phyloP scores from a whole-genome alignment of 495 filamentous ascomycete genomes.

The Penicillium samsonianum region DNA sequence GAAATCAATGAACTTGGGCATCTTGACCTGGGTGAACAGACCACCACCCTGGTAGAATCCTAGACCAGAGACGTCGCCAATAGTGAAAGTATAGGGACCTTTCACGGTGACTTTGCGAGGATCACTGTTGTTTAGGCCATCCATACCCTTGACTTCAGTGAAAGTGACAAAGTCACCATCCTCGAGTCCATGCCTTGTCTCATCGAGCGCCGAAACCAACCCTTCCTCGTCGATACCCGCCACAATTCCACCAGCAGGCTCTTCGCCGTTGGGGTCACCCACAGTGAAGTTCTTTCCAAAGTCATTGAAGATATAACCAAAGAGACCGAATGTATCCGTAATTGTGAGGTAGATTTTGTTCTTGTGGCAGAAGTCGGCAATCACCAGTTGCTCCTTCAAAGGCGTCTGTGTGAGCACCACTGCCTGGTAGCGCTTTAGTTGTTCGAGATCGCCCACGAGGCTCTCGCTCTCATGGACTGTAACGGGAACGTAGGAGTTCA shows the following conservation, averaged over 20 bases:
- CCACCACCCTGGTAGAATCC: constrained; percentile 86
- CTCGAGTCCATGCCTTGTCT: constrained; percentile 91
- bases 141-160: constrained; percentile 91
- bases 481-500: constrained; percentile 95
- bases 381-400: constrained; percentile 72
- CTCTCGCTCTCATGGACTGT: constrained; percentile 65
- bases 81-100: constrained; percentile 94
- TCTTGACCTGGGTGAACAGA: constrained; percentile 92
- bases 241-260: constrained; percentile 82
- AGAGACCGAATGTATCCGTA: constrained; percentile 87
- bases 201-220: constrained; percentile 90
- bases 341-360: constrained; percentile 89
- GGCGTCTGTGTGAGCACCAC: constrained; percentile 87
- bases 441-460: constrained; percentile 67
- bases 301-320: constrained; percentile 95
- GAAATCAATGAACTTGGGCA: constrained; percentile 93
- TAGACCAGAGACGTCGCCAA: constrained; percentile 86
- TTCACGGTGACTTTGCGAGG: constrained; percentile 91
- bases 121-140: constrained; percentile 75
- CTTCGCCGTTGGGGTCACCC: constrained; percentile 89
- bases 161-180: constrained; percentile 98
- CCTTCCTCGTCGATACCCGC: constrained; percentile 86
- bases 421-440: constrained; percentile 85
- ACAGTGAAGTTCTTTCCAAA: constrained; percentile 92
- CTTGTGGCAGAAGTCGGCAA: constrained; percentile 89